Evolutionary conservation across 2,329 filamentous ascomycete genomes (phyloP), one percentile per base, ranked within the genome.

Genomic region (Salinomyces thailandicus): DNA sequence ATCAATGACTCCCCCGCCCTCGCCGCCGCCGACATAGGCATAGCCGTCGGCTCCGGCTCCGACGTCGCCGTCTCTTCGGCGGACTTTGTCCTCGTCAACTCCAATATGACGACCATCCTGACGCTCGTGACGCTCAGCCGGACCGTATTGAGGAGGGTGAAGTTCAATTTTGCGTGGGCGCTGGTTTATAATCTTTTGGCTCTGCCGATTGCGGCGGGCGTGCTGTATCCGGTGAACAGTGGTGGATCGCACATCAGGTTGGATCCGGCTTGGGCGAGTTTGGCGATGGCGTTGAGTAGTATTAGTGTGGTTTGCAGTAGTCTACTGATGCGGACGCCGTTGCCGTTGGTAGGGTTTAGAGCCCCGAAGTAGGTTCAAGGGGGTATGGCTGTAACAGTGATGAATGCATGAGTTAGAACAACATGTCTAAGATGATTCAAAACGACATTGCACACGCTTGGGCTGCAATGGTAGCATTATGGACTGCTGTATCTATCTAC

Each of bases 231-330:
- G 0, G 64, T 77, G 20, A 64, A 55, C 9, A 26, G 9, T 7
- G 62, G 62, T 16, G 51, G 48, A n/a, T 20, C 37, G 18, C 80
- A 81, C 54, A 61, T 85, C 14, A 64, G 73, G 42, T 62, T 87
- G 31, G 79, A 84, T 56, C 82, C 82, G 0, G 82, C 83, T 1
- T 95, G 87, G 87, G 89, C 87, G 4, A 81, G 79, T 47, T 62
- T 94, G 56, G 87, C 87, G 1, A 96, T 95, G 89, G 89, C 89
- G 17, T 61, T 87, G 58, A 94, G 86, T 60, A 89, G 82, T 59
- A 79, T 95, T 47, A 91, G 83, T 53, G 87, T 96, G 31, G 81
- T 95, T 34, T 63, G 75, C 54, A 93, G 85, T 57, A 89, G 82
- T 63, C 61, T 94, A 52, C 69, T 77, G 33, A 60, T 95, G 63